phyloP scores from a whole-genome alignment of 2,329 filamentous ascomycete genomes.

The Pyrenochaeta sp. region DNA sequence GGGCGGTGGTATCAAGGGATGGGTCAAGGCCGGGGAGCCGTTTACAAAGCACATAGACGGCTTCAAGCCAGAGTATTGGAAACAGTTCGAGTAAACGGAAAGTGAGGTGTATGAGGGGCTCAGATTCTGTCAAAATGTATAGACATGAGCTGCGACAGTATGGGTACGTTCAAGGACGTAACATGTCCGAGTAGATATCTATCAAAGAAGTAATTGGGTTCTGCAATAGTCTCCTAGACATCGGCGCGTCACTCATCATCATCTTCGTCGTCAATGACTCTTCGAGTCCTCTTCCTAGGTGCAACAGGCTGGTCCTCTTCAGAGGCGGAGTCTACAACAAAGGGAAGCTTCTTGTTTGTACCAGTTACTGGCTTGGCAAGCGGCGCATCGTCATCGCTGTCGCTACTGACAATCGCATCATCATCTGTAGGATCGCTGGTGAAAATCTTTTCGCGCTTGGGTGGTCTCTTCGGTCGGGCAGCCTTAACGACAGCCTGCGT shows the following conservation, averaged over 20 bases:
- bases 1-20: constrained; percentile 56
- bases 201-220: neutral
- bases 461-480: constrained; percentile 27
- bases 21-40: constrained; percentile 52
- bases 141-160: neutral
- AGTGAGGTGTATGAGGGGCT: neutral
- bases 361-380: constrained; percentile 16
- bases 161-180: neutral
- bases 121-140: neutral
- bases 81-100: constrained; percentile 40
- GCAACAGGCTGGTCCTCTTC: constrained; percentile 34
- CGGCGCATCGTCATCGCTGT: constrained; percentile 41
- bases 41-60: constrained; percentile 53
- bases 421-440: constrained; percentile 46
- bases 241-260: constrained; percentile 33
- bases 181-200: neutral
- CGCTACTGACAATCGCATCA: constrained; percentile 45
- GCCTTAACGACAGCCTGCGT: constrained; percentile 45
- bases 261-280: constrained; percentile 43
- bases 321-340: constrained; percentile 34
- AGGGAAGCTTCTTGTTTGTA: constrained; percentile 21
- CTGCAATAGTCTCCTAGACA: neutral
- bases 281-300: constrained; percentile 35
- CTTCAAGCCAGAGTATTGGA: constrained; percentile 53
- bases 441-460: constrained; percentile 43